Conservation (phyloP, 495 filamentous ascomycete genomes). For the Amphirosellinia nigrospora region DNA sequence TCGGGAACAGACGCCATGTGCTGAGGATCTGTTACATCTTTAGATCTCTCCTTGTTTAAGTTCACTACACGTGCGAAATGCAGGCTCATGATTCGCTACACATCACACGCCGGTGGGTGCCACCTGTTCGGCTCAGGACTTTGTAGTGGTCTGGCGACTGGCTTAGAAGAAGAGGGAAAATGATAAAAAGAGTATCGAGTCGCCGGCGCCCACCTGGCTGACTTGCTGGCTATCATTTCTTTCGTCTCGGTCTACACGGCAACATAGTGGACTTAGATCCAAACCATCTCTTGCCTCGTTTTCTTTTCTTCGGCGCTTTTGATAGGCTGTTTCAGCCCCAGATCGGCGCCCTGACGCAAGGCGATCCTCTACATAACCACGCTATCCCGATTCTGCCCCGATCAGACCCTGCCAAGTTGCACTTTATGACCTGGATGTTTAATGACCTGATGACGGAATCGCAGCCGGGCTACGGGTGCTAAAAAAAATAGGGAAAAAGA, state of each 20-base stretch:
- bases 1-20: conserved; percentile 10
- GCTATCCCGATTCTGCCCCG: not conserved
- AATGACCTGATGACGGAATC: conserved; percentile 11
- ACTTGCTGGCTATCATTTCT: not conserved
- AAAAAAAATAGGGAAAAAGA: too few relatives aligned
- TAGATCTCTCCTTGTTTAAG: conserved; percentile 12
- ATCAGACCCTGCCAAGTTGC: not conserved
- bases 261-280: not conserved
- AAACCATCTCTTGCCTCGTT: not conserved
- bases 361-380: conserved; percentile 3
- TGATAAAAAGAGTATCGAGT: conserved; percentile 10
- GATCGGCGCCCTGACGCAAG: not conserved
- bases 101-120: not conserved
- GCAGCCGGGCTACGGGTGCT: not conserved
- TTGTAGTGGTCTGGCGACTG: not conserved
- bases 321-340: conserved; percentile 8
- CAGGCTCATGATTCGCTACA: conserved; percentile 35
- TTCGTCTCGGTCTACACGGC: conserved; percentile 9
- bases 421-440: not conserved
- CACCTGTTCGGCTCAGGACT: not conserved
- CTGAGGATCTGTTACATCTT: not conserved
- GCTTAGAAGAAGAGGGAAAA: not conserved
- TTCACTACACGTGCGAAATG: conserved; percentile 40
- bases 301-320: not conserved
- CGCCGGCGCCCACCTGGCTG: conserved; percentile 17